These are phyloP conservation scores for Brasilioporus rufonigricans DNA, from an alignment of 768 basidiomycete genomes.

Conservation along the genomic window DNA sequence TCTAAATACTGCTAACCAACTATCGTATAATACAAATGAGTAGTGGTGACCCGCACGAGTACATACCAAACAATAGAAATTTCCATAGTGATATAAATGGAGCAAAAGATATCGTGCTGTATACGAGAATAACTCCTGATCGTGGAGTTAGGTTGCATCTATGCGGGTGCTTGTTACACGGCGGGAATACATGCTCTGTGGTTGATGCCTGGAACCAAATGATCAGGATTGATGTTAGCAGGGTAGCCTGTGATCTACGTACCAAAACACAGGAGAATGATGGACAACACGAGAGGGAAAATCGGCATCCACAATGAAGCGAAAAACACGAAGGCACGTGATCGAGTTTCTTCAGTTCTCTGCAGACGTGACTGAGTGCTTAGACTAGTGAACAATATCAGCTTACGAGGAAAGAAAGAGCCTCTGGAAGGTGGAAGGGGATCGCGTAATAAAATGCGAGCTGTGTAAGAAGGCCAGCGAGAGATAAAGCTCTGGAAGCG, in stretches of 20 bases:
- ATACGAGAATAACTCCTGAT: neutral
- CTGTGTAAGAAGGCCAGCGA: constrained; percentile 1
- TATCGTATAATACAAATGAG: neutral
- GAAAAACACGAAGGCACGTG: neutral
- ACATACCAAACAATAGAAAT: neutral
- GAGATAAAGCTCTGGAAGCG: neutral
- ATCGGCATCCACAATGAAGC: neutral
- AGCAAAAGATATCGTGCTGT: neutral
- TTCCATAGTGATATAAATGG: neutral
- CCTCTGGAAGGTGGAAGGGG: neutral
- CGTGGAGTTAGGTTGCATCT: neutral
- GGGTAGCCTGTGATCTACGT: neutral
- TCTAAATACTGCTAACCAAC: neutral
- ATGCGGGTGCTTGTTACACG: too few relatives aligned
- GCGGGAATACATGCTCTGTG: neutral
- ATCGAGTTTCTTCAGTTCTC: neutral
- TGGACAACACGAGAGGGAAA: neutral
- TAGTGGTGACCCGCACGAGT: neutral
- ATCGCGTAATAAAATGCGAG: neutral
- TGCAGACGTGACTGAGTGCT: neutral
- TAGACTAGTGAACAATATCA: too few relatives aligned
- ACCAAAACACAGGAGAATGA: neutral
- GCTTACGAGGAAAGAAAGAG: neutral
- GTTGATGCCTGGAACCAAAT: neutral
- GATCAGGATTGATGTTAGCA: neutral